Percentiles rank a stretch among this genome's conserved stretches.
Evolutionary conservation across 257 asterid genomes (phyloP).

Genomic region (Paulownia fortunei): DNA sequence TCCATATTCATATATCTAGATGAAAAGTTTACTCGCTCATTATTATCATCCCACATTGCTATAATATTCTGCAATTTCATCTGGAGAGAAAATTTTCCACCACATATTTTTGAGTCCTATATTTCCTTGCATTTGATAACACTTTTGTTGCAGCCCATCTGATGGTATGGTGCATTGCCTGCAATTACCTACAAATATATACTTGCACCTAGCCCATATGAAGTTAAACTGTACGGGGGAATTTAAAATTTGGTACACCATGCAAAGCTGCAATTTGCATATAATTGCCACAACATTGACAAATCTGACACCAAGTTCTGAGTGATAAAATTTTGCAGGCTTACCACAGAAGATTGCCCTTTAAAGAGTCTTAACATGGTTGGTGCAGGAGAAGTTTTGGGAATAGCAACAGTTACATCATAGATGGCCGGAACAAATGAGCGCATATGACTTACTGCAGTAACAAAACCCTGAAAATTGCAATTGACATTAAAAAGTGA

Average conservation of each 20-base stretch:
- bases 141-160: neutral
- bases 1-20: neutral
- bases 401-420: constrained; percentile 83
- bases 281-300: neutral
- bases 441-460: constrained; percentile 86
- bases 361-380: constrained; percentile 85
- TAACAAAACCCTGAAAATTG: constrained; percentile 83
- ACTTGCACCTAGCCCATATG: neutral
- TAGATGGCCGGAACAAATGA: constrained; percentile 93
- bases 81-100: neutral
- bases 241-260: neutral
- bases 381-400: constrained; percentile 75
- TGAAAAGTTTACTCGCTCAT: too few species aligned
- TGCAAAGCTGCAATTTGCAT: constrained; percentile 9
- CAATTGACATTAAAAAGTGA: constrained; percentile 48
- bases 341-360: constrained; percentile 93
- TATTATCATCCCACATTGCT: too few species aligned
- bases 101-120: neutral
- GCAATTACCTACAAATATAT: neutral
- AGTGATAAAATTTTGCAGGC: constrained; percentile 32
- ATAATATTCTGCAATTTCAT: neutral
- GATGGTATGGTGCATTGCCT: neutral
- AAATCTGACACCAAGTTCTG: constrained; percentile 10
- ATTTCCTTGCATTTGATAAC: neutral
- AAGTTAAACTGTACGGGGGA: neutral